phyloP scores from a whole-genome alignment of 2,329 filamentous ascomycete species.

The Cucurbitaria berberidis region DNA sequence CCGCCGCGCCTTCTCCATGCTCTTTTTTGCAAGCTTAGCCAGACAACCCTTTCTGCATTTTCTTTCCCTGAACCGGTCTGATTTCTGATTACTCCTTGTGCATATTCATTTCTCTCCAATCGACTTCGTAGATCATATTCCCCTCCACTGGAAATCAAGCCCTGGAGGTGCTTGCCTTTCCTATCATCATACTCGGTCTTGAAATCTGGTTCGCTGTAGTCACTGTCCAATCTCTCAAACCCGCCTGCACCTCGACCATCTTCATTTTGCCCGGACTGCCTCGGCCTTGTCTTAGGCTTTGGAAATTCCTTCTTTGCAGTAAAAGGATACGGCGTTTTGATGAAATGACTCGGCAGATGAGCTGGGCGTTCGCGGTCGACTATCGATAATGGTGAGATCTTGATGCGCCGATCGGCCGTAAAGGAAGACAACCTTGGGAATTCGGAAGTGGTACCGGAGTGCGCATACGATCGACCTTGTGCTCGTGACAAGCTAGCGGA shows the following conservation, averaged over 20 bases:
- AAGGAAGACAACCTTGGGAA: constrained; percentile 21
- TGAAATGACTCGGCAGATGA: constrained; percentile 31
- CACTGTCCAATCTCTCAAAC: constrained; percentile 11
- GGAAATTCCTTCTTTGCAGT: constrained; percentile 35
- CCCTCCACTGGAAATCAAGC: constrained; percentile 19
- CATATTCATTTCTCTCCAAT: constrained; percentile 27
- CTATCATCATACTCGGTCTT: constrained; percentile 14
- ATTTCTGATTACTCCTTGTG: constrained; percentile 21
- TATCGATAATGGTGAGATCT: constrained; percentile 20
- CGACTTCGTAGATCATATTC: constrained; percentile 23
- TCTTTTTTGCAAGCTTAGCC: constrained; percentile 20
- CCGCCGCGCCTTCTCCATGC: background rate
- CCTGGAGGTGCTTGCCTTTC: constrained; percentile 33
- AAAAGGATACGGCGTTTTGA: constrained; percentile 38
- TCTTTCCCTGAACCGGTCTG: constrained; percentile 5
- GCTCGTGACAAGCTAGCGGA: constrained; percentile 12
- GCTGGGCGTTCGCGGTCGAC: constrained; percentile 20
- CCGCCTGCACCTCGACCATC: constrained; percentile 7
- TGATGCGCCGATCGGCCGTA: constrained; percentile 25
- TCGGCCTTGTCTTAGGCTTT: constrained; percentile 24
- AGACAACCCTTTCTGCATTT: constrained; percentile 15
- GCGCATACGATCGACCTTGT: constrained; percentile 14
- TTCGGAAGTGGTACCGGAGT: constrained; percentile 4
- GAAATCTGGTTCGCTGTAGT: constrained; percentile 4
- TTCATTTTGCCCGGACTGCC: constrained; percentile 12